Base-by-base conservation (phyloP, 2,329 filamentous ascomycete species). In the Diaporthe sp. region DNA sequence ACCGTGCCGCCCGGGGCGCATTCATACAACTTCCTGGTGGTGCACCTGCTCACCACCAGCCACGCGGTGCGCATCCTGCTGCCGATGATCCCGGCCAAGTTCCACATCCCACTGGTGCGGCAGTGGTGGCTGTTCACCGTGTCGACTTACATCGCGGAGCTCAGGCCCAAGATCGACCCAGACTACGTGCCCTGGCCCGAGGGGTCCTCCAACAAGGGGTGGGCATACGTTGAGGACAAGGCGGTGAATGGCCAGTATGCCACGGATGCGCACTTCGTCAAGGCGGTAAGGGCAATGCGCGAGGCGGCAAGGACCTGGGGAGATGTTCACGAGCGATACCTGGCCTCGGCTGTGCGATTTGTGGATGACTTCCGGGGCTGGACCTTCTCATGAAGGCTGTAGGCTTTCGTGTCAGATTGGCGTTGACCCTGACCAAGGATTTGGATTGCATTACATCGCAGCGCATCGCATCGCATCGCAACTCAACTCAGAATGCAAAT, bases 71-170 rank as follows among this genome's bases (percentile, higher is more conserved):
- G 97, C n/a, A 91, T 97, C 32, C 84, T 99, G 7, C 86, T 99
- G 3, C 94, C 97, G 0, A 83, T 94, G 47, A 85, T 98, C 15
- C 95, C 95, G 0, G 83, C 88, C 19, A 90, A 91, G 79, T 93
- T 92, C 78, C 96, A 98, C 78, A 82, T 95, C 59, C 86, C 86
- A 30, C 85, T 99, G 6, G 87, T 98, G 12, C 88, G 94, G 51
- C 92, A 97, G 81, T 98, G 97, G 95, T 98, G 95, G 94, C 85
- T 99, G 7, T 89, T 98, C 55, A 91, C 93, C 0, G 82, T 98
- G 55, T 90, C 92, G 0, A 89, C 96, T 15, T 98, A 97, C 81
- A 90, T 98, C 70, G 85, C 92, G 2, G 92, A 94, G 79, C 85
- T 93, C 35, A 89, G 96, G 27, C 97, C 96, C 0, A 85, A 87